These are phyloP conservation scores for Fraxinus paxiana DNA, from an alignment of 305 asterid species.

Conservation along the genomic window DNA sequence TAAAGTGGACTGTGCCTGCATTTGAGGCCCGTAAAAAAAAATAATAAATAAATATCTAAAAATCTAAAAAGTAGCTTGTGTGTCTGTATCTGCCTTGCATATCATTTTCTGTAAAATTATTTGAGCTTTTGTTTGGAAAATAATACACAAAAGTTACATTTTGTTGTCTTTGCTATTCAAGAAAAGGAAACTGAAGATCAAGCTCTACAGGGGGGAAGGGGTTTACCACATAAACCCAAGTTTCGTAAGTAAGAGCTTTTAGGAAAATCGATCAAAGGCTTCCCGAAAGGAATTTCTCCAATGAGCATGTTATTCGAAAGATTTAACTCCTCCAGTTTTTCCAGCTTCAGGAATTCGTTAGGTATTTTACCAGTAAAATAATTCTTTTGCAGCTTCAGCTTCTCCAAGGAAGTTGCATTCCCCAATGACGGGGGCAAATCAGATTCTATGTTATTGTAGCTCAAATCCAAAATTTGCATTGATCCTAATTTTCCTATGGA, in stretches of 20 bases:
- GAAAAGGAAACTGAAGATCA: constrained; percentile 18
- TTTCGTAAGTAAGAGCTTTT: constrained; percentile 43
- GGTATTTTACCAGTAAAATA: constrained; percentile 56
- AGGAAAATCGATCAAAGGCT: constrained; percentile 52
- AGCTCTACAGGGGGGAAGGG: constrained; percentile 47
- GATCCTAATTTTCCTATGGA: constrained; percentile 33
- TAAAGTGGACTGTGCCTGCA: neutral
- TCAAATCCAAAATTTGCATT: constrained; percentile 49
- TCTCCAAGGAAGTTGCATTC: constrained; percentile 35
- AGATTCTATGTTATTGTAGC: constrained; percentile 43
- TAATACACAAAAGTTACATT: neutral
- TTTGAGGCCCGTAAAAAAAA: neutral
- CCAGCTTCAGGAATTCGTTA: constrained; percentile 36
- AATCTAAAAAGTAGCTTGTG: neutral
- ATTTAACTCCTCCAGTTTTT: constrained; percentile 44
- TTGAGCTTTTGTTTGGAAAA: neutral
- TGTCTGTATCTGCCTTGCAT: neutral
- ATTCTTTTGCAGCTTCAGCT: constrained; percentile 57
- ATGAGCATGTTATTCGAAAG: constrained; percentile 49
- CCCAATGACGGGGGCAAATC: constrained; percentile 40
- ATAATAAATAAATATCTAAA: neutral
- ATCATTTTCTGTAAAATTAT: neutral
- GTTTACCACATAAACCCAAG: constrained; percentile 57
- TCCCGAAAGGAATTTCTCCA: constrained; percentile 48
- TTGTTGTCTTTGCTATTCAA: neutral